Conservation (phyloP, 495 filamentous ascomycete species). For the Lasiosphaeris hirsuta region DNA sequence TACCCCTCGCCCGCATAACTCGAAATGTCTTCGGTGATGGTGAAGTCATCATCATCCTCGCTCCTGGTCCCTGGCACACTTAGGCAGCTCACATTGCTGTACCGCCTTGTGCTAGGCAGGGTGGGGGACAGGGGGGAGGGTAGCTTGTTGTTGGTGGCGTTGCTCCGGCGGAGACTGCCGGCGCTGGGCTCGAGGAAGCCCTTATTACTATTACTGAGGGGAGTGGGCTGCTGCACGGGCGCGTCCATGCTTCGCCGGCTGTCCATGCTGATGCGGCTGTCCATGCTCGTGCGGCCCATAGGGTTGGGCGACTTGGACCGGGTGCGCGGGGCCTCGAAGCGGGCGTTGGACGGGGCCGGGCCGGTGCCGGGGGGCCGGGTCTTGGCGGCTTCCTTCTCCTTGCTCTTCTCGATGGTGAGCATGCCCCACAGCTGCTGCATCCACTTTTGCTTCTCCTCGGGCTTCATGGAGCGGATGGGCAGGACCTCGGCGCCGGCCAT, state of each 20-base stretch:
- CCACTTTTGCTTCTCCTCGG: conserved; percentile 35
- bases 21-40: neutral
- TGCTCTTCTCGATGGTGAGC: conserved; percentile 22
- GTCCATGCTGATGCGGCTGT: neutral
- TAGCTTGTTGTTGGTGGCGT: conserved; percentile 13
- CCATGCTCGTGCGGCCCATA: neutral
- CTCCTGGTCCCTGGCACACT: conserved; percentile 8
- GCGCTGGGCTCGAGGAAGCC: neutral
- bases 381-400: conserved; percentile 9
- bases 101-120: neutral
- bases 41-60: conserved; percentile 1
- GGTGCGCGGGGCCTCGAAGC: conserved; percentile 24
- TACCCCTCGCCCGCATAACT: conserved; percentile 3
- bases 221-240: neutral
- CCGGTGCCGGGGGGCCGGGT: neutral
- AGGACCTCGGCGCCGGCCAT: conserved; percentile 37
- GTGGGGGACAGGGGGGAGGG: neutral
- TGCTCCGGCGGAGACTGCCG: conserved; percentile 20
- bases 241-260: neutral
- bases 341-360: conserved; percentile 10
- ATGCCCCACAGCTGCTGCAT: conserved; percentile 27
- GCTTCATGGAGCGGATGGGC: conserved; percentile 32
- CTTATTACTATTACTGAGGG: neutral
- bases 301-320: conserved; percentile 16
- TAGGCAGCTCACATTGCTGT: conserved; percentile 14